phyloP scores from a whole-genome alignment of 2,329 filamentous ascomycete genomes.

The Talaromyces sp. region DNA sequence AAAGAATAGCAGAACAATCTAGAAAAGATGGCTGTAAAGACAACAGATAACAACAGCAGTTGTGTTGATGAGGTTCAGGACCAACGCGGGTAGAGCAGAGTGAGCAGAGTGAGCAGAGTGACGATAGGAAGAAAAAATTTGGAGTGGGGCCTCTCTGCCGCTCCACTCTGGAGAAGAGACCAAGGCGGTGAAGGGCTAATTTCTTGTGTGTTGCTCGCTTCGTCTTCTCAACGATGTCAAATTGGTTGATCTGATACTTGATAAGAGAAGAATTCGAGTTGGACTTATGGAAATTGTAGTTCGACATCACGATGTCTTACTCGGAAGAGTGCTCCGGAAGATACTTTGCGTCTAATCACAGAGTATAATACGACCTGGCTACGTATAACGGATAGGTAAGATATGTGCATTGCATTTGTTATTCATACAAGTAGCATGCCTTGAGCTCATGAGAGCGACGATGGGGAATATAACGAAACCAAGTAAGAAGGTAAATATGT shows the following conservation, averaged over 20 bases:
- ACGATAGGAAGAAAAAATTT: constrained; percentile 19
- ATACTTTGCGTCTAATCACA: neutral
- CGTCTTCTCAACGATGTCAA: constrained; percentile 3
- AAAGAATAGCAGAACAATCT: neutral
- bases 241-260: neutral
- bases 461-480: neutral
- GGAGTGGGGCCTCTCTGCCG: constrained; percentile 8
- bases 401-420: constrained; percentile 13
- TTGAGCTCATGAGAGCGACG: neutral
- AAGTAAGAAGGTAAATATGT: constrained; percentile 15
- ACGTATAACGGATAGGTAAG: neutral
- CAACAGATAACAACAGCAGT: neutral
- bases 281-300: neutral
- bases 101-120: constrained; percentile 4
- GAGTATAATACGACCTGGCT: neutral
- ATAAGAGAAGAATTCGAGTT: neutral
- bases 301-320: neutral
- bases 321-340: constrained; percentile 7
- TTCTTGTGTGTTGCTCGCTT: constrained; percentile 11
- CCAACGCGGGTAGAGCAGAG: neutral
- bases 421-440: neutral
- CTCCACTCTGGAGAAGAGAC: constrained; percentile 8
- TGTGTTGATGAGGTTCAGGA: neutral
- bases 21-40: neutral
- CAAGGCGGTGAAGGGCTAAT: constrained; percentile 8